These are phyloP conservation scores for Paecilomyces sp. DNA, from an alignment of 2,329 filamentous ascomycete genomes.

Conservation along the genomic window DNA sequence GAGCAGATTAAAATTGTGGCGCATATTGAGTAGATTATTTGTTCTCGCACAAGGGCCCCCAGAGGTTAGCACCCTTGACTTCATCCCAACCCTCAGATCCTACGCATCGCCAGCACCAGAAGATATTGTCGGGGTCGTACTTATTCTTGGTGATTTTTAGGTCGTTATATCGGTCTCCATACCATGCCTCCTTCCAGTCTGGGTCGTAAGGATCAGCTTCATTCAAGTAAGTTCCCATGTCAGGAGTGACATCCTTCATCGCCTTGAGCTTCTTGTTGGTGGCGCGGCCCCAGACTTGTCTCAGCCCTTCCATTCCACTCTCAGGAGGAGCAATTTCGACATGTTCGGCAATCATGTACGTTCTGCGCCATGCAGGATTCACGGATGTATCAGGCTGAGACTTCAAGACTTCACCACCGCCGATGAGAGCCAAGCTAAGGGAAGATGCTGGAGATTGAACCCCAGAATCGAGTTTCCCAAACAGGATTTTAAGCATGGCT, in stretches of 20 bases:
- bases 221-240: constrained; percentile 29
- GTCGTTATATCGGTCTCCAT: constrained; percentile 25
- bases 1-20: too few relatives aligned
- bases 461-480: too few relatives aligned
- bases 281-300: constrained; percentile 29
- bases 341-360: not conserved
- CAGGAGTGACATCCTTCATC: constrained; percentile 2
- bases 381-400: not conserved
- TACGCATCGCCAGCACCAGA: constrained; percentile 15
- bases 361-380: not conserved
- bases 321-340: constrained; percentile 4
- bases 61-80: too few relatives aligned
- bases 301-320: constrained; percentile 13
- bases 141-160: constrained; percentile 22
- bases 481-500: too few relatives aligned
- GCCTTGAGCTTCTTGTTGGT: constrained; percentile 19
- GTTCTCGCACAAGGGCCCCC: too few relatives aligned
- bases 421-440: not conserved
- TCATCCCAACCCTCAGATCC: constrained; percentile 1
- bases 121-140: constrained; percentile 23
- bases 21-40: too few relatives aligned
- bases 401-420: not conserved
- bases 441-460: too few relatives aligned
- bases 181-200: constrained; percentile 33
- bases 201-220: constrained; percentile 35